These are phyloP conservation scores for Echeveria elegans DNA, from an alignment of 164 flowering plant genomes.

Conservation along the genomic window DNA sequence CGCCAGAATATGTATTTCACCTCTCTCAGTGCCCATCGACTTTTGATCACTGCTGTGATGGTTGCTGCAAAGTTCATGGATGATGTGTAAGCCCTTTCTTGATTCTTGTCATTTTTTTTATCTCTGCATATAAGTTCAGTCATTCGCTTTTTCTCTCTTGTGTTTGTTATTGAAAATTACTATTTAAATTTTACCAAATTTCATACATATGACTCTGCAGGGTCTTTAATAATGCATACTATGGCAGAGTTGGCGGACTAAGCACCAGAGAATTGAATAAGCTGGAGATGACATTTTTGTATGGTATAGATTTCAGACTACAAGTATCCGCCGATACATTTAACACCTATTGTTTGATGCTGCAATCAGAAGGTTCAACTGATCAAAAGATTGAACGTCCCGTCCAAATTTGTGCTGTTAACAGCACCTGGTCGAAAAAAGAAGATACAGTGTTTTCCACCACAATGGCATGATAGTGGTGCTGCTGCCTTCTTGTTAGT, in stretches of 20 bases:
- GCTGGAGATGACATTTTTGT: conserved; percentile 73
- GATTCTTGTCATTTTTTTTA: background rate
- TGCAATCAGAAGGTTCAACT: conserved; percentile 26
- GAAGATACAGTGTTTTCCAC: conserved; percentile 37
- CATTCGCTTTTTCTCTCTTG: too few relatives aligned
- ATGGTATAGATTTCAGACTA: conserved; percentile 65
- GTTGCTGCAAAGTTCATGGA: conserved; percentile 77
- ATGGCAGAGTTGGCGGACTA: conserved; percentile 91
- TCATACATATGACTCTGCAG: conserved; percentile 29
- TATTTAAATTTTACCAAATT: too few relatives aligned
- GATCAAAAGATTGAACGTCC: conserved; percentile 47
- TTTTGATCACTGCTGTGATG: conserved; percentile 72
- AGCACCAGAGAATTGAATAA: conserved; percentile 70
- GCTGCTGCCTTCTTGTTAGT: background rate
- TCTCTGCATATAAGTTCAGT: too few relatives aligned
- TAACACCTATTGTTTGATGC: conserved; percentile 31
- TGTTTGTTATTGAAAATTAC: too few relatives aligned
- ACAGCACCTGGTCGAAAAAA: conserved; percentile 44
- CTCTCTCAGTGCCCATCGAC: conserved; percentile 78
- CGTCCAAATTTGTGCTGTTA: conserved; percentile 33
- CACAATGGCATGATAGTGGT: conserved; percentile 28
- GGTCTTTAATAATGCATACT: conserved; percentile 76
- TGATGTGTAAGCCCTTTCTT: conserved; percentile 55
- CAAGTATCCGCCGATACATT: conserved; percentile 58
- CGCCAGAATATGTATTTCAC: conserved; percentile 33